Evolutionary conservation across 192 early-diverging fungal genomes (phyloP), one percentile per base, ranked within the genome.

Genomic region (Entrophospora sp.): DNA sequence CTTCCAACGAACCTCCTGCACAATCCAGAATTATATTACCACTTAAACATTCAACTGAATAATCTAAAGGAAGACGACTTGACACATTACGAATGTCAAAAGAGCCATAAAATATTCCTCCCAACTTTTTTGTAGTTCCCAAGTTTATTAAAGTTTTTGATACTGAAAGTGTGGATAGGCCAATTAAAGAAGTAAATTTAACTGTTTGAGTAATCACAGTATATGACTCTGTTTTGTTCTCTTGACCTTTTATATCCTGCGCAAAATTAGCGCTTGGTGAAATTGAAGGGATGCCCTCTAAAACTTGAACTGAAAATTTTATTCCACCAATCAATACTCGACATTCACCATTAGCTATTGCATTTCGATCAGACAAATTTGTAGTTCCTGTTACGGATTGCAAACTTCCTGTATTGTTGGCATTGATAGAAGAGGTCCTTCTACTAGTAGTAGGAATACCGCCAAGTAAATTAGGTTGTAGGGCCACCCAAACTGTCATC

Each of bases 271-370:
- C 24, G 14, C 31, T 8, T 13, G 4, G 7, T 6, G 20, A 8
- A n/a, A 43, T 13, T 10, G 14, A 40, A 12, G 49, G 24, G 4
- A 16, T 12, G 2, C 72, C 66, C 14, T 88, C 83, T 52, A 81
- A 75, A 3, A 77, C 69, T 49, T 69, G 83, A 2, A 89, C 79
- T 13, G 81, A 69, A 51, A 94, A 94, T 56, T 83, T 80, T 49
- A 94, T 86, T 4, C 92, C 92, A 51, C 92, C 92, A 27, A 94
- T 82, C 34, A 94, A 74, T 18, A 75, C 82, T 18, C 90, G 74
- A 64, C 80, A 85, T 45, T 85, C 83, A 13, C 77, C 64, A 44
- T 56, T 71, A 0, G 71, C 45, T 13, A 52, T 52, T 0, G 57
- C 64, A 51, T 75, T 69, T 1, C 68, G 58, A 9, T 73, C 75